Evolutionary conservation across 1,284 basidiomycete species (phyloP), one percentile per base, ranked within the genome.

Genomic region (Malassezia globosa): DNA sequence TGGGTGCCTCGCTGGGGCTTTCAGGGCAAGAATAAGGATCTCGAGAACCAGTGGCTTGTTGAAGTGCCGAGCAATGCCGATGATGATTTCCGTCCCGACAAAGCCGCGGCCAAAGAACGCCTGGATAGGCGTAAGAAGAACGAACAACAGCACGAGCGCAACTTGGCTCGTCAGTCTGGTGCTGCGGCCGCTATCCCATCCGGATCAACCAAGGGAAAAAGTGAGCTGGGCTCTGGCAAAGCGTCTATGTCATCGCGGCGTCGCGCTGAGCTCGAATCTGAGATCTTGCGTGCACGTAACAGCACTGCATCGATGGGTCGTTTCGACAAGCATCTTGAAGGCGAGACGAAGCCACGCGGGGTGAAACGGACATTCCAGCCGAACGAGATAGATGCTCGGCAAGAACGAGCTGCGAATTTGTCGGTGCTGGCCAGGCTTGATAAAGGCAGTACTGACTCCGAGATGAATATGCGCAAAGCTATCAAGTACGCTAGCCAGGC

Each of bases 1-100:
- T 97, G 87, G 85, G 85, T 94, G 11, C 79, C 83, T 46, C 77
- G 86, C 44, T 99, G 92, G 92, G 92, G 94, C 1, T 81, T 80
- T 22, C 58, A 65, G 42, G 69, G 69, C 16, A 87, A 87, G 76
- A 96, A 96, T 72, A 90, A 82, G 75, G 80, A 88, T 55, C 73
- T 75, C 21, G 88, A 96, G 75, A 80, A 81, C 13, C 85, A 90
- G 71, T 96, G 92, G 92, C 78, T 94, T 55, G 83, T 85, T 46
- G 88, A 90, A 72, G 83, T 96, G 41, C 86, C 85, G 64, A 76
- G 78, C 38, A 82, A 87, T 67, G 84, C 82, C 68, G 77, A 81
- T 51, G 69, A 70, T 48, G 82, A 86, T 62, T 75, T 79, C 57
- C 83, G 96, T 68, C 92, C 92, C 4, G 78, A 79, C 22, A 82